phyloP scores from a whole-genome alignment of 164 flowering plant species.

The Nelumbo lutea region DNA sequence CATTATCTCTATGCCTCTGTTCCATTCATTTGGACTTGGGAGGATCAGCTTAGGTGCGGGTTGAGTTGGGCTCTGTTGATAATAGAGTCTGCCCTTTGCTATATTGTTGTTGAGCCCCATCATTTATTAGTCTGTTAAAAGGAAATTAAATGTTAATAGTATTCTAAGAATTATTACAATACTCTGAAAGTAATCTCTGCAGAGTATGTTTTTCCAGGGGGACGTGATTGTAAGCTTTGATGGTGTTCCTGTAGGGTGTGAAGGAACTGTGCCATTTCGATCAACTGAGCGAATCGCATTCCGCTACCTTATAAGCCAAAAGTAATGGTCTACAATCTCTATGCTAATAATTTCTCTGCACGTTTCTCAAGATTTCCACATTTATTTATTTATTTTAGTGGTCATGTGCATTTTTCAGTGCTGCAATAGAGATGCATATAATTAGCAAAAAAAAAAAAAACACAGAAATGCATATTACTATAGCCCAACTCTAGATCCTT shows the following conservation, averaged over 20 bases:
- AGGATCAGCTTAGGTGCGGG: too few relatives aligned
- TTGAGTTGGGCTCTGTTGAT: too few relatives aligned
- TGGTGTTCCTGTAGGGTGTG: slow-evolving; percentile 74
- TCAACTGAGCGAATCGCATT: slow-evolving; percentile 94
- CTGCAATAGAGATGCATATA: background rate
- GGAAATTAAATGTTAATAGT: background rate
- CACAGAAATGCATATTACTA: too few relatives aligned
- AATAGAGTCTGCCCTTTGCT: background rate
- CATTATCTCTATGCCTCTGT: too few relatives aligned
- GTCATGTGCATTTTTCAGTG: background rate
- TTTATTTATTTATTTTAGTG: background rate
- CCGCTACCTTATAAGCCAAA: slow-evolving; percentile 93
- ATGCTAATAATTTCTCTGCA: background rate
- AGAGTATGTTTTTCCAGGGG: slow-evolving; percentile 54
- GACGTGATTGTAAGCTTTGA: slow-evolving; percentile 97
- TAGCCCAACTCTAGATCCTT: too few relatives aligned
- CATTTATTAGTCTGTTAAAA: background rate
- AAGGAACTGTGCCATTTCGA: slow-evolving; percentile 97
- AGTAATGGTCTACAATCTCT: slow-evolving; percentile 36
- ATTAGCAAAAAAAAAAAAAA: too few relatives aligned
- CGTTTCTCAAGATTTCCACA: background rate
- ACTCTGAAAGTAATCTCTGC: slow-evolving; percentile 9
- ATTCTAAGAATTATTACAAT: background rate
- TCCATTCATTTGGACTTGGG: too few relatives aligned
- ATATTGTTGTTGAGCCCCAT: background rate